These are phyloP conservation scores for Syzygium jambos DNA, from an alignment of 345 rosid genomes.

Conservation along the genomic window DNA sequence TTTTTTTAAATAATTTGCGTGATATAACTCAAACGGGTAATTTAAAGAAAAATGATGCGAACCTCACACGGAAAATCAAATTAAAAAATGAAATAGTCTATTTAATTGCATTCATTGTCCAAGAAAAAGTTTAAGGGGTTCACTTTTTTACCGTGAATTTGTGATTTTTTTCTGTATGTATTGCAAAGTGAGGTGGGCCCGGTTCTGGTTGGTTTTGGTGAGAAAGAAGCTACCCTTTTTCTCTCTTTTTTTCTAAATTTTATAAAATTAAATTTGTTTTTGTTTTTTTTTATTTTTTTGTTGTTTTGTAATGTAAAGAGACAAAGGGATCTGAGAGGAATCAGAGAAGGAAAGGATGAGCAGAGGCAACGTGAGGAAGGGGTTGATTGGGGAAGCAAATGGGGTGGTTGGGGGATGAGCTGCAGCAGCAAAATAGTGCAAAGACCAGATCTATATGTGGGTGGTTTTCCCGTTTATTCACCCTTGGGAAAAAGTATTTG, in stretches of 20 bases:
- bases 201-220: neutral
- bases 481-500: neutral
- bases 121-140: neutral
- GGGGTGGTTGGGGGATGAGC: neutral
- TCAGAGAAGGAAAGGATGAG: neutral
- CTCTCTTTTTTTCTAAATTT: neutral
- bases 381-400: neutral
- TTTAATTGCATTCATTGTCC: neutral
- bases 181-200: neutral
- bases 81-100: neutral
- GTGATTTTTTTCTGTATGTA: neutral
- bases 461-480: no score
- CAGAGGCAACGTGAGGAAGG: neutral
- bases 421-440: neutral
- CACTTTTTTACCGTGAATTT: neutral
- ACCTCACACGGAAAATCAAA: neutral
- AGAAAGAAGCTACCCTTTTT: neutral
- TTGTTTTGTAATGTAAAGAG: neutral
- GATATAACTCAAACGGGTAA: neutral
- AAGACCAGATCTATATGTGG: neutral
- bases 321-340: neutral
- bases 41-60: neutral
- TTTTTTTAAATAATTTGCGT: neutral
- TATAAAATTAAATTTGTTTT: neutral
- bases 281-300: no score